These are phyloP conservation scores for Serendipita sp. DNA, from an alignment of 768 basidiomycete species.

Conservation along the genomic window DNA sequence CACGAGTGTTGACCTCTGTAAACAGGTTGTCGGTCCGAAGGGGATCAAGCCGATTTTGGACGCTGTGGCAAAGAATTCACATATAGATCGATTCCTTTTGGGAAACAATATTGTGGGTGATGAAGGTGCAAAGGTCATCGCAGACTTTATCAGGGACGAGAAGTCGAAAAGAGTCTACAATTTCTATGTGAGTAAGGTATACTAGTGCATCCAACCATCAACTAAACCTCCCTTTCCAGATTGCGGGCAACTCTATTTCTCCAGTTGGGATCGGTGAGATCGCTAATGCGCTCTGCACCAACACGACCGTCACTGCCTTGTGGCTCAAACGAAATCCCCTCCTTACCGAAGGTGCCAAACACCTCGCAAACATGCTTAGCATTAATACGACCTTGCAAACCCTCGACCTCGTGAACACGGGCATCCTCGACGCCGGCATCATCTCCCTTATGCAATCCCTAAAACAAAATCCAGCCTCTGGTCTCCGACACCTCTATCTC, in stretches of 20 bases:
- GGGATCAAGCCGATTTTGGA: slow-evolving; percentile 11
- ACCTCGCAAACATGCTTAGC: slow-evolving; percentile 8
- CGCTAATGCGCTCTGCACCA: slow-evolving; percentile 4
- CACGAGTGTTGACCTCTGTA: slow-evolving; percentile 10
- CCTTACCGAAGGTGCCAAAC: slow-evolving; percentile 8
- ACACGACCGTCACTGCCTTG: slow-evolving; percentile 10
- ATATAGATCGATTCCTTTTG: slow-evolving; percentile 10
- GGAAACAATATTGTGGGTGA: slow-evolving; percentile 11
- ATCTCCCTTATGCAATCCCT: slow-evolving; percentile 10
- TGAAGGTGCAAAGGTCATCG: slow-evolving; percentile 9
- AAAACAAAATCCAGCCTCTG: slow-evolving; percentile 6
- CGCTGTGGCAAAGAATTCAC: slow-evolving; percentile 10
- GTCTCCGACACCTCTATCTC: slow-evolving; percentile 10
- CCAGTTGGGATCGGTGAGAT: slow-evolving; percentile 8
- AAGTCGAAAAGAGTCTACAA: slow-evolving; percentile 10
- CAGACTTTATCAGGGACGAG: slow-evolving; percentile 11
- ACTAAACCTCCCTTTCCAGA: background rate
- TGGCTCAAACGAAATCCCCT: slow-evolving; percentile 13
- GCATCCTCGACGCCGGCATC: slow-evolving; percentile 10
- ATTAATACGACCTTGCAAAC: slow-evolving; percentile 9
- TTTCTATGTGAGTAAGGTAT: slow-evolving; percentile 6
- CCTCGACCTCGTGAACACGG: slow-evolving; percentile 13
- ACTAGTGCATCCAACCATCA: too few relatives aligned
- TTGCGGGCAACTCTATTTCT: slow-evolving; percentile 11
- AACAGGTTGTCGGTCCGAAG: slow-evolving; percentile 10